Evolutionary conservation across 2,329 filamentous ascomycete genomes (phyloP), one percentile per base, ranked within the genome.

Genomic region (Blastomyces parvus): DNA sequence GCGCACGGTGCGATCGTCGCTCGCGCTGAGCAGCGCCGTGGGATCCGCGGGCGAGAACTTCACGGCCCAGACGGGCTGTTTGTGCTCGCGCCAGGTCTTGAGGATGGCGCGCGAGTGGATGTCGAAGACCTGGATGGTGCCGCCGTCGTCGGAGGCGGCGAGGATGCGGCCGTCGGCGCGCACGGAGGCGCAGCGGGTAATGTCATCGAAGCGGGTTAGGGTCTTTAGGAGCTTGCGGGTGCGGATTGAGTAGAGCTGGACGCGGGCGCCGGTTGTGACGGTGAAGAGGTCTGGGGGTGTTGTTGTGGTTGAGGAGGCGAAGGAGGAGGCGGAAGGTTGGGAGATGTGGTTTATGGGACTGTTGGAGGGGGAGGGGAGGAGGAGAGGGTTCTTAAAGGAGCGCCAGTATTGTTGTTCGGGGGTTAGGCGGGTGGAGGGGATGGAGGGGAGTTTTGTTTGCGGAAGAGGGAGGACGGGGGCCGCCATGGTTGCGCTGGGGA

Each of bases 381-480:
- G 86, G 64, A 96, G 86, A 68, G 92, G 90, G 69, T 92, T 94
- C 78, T 90, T 91, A 81, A 99, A 99, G 14, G 89, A 88, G 73
- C 88, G 89, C 95, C 95, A 99, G 82, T 97, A 97, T 68, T 88
- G 85, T 79, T 97, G 92, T 80, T 99, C 94, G 40, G 92, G 88
- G 6, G 93, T 96, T 58, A 93, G 79, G 59, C 72, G 72, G 62
- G 90, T 88, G 50, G 88, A 87, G 63, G 91, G 91, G 60, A 90
- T 90, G 67, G 89, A 84, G 63, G 93, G 87, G 73, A 95, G 84
- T 82, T 91, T 95, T 73, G 95, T 80, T 75, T 88, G 88, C 75
- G 87, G 86, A 68, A 96, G 80, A 65, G 89, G 88, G 76, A 86
- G 85, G 71, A 96, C 89, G 79, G 91, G 87, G 72, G 91, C 89